phyloP scores from a whole-genome alignment of 1,284 basidiomycete genomes.

The Ustilago cynodontis region DNA sequence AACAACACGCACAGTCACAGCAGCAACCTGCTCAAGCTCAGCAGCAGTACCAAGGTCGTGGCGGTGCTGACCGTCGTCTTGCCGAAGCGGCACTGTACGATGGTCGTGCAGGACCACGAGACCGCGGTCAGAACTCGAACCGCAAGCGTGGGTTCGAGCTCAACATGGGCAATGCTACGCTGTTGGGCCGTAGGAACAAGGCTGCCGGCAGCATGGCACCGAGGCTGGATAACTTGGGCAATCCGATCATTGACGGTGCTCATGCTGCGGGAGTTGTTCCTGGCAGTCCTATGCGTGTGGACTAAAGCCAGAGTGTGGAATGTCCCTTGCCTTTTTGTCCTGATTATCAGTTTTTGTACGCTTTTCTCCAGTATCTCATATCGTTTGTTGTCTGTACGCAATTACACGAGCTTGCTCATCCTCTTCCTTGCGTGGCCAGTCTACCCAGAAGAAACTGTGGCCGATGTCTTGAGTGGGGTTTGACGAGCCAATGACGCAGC shows the following conservation, averaged over 20 bases:
- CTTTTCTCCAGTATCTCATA: neutral
- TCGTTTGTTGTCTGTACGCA: conserved; percentile 10
- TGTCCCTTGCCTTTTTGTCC: neutral
- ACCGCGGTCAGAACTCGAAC: conserved; percentile 52
- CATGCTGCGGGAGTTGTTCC: conserved; percentile 52
- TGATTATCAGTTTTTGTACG: conserved; percentile 2
- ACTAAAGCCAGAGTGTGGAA: too few relatives aligned
- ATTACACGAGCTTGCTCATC: conserved; percentile 14
- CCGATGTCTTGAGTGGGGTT: too few relatives aligned
- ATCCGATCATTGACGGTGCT: conserved; percentile 46
- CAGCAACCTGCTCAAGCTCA: conserved; percentile 33
- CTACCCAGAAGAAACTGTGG: too few relatives aligned
- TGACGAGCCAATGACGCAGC: too few relatives aligned
- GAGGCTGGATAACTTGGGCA: conserved; percentile 40
- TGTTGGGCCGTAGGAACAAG: conserved; percentile 64
- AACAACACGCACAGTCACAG: conserved; percentile 18
- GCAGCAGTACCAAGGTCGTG: conserved; percentile 64
- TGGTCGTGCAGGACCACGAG: conserved; percentile 60
- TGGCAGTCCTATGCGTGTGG: conserved; percentile 59
- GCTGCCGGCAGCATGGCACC: conserved; percentile 19
- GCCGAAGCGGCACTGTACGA: conserved; percentile 70
- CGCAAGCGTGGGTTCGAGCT: conserved; percentile 64
- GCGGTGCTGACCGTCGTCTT: conserved; percentile 61
- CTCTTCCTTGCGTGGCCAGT: neutral
- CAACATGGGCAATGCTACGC: conserved; percentile 65